A percentile compares a stretch with the other conserved stretches of the same genome.
Evolutionary conservation across 768 basidiomycete species (phyloP).

Genomic region (Termitomyces sp.): DNA sequence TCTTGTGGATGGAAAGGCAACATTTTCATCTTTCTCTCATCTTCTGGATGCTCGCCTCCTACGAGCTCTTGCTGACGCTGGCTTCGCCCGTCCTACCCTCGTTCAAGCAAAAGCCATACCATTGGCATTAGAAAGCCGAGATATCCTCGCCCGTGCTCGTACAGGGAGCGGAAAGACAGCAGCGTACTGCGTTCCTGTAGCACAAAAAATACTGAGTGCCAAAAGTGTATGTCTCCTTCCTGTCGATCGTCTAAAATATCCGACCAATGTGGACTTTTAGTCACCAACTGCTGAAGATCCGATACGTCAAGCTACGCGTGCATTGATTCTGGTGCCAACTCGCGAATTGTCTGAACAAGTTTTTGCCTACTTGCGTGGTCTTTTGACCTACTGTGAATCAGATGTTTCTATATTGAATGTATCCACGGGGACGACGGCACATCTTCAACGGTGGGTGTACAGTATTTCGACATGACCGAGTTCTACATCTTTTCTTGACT

Average conservation of each 20-base stretch:
- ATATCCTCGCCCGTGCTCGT: constrained; percentile 90
- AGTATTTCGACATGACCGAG: background rate
- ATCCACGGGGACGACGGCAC: constrained; percentile 66
- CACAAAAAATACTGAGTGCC: constrained; percentile 81
- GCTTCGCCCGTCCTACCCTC: constrained; percentile 87
- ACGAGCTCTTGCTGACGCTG: constrained; percentile 84
- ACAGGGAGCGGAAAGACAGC: constrained; percentile 98
- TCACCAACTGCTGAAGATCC: constrained; percentile 35
- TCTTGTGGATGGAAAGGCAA: constrained; percentile 43
- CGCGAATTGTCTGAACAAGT: constrained; percentile 94
- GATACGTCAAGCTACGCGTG: constrained; percentile 60
- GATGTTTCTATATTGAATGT: constrained; percentile 71
- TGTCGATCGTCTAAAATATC: background rate
- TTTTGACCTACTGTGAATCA: constrained; percentile 77
- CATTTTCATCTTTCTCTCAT: constrained; percentile 65
- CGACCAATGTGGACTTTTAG: constrained; percentile 22
- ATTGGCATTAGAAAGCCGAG: constrained; percentile 80
- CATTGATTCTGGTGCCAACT: constrained; percentile 83
- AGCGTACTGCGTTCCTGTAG: constrained; percentile 88
- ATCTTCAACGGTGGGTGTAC: constrained; percentile 51
- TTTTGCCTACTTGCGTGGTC: constrained; percentile 55
- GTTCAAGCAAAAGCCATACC: constrained; percentile 93
- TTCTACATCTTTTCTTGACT: background rate
- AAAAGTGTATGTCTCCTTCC: constrained; percentile 62
- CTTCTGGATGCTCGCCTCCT: constrained; percentile 83